Evolutionary conservation across 495 filamentous ascomycete species (phyloP).

Genomic region (Hypoxylon rickii): DNA sequence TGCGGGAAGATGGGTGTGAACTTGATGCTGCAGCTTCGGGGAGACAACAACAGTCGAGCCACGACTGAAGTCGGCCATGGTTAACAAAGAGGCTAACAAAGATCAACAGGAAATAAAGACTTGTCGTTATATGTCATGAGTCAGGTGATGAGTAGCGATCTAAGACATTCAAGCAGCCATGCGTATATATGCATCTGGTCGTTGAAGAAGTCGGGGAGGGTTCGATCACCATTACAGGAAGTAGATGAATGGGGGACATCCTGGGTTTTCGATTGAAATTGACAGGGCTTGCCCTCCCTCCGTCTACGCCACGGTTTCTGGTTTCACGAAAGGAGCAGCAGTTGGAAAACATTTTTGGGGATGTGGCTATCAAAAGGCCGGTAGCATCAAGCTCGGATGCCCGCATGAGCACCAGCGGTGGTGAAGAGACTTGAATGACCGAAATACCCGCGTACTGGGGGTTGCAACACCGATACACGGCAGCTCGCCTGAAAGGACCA

Average conservation of each 20-base stretch:
- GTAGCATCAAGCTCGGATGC: conserved; percentile 31
- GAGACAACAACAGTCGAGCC: conserved; percentile 29
- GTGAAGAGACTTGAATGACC: conserved; percentile 23
- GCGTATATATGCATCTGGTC: conserved; percentile 33
- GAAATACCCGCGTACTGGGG: conserved; percentile 34
- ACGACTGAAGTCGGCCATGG: conserved; percentile 28
- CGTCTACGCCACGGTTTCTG: conserved; percentile 18
- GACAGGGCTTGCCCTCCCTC: conserved; percentile 16
- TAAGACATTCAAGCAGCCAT: conserved; percentile 37
- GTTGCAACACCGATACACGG: conserved; percentile 32
- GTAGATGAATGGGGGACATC: conserved; percentile 19
- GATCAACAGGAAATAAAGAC: conserved; percentile 4
- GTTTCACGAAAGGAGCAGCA: conserved; percentile 28
- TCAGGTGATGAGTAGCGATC: conserved; percentile 29
- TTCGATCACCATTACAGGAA: conserved; percentile 21
- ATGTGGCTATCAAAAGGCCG: conserved; percentile 28
- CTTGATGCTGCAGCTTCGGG: conserved; percentile 24
- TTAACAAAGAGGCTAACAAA: conserved; percentile 15
- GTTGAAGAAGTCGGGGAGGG: conserved; percentile 15
- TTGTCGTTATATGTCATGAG: conserved; percentile 33
- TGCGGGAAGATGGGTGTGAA: conserved; percentile 8
- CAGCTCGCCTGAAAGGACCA: conserved; percentile 33
- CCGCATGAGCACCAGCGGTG: conserved; percentile 30
- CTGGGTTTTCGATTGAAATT: conserved; percentile 30
- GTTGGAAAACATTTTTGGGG: conserved; percentile 23